Conservation (phyloP, 2,329 filamentous ascomycete genomes). For the Neoascochyta sp. region DNA sequence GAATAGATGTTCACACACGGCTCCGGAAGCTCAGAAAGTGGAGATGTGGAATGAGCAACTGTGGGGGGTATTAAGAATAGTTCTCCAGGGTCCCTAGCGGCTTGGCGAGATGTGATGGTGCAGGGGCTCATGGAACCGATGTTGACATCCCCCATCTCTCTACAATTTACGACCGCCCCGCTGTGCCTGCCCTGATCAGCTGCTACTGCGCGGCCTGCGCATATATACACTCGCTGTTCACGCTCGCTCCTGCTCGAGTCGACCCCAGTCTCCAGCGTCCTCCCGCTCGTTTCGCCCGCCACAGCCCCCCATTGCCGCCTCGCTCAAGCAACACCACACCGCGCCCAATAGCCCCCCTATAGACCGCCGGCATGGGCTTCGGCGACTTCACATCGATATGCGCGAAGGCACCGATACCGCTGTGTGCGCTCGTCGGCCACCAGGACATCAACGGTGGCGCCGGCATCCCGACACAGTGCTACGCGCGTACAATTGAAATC, state of each 20-base stretch:
- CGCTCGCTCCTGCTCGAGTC: conserved; percentile 10
- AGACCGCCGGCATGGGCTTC: conserved; percentile 63
- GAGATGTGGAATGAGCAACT: too few relatives aligned
- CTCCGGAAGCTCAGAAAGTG: too few relatives aligned
- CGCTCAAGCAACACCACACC: conserved; percentile 2
- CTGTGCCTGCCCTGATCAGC: too few relatives aligned
- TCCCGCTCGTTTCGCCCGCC: conserved; percentile 5
- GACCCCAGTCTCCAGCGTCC: conserved; percentile 2
- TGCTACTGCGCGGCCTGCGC: too few relatives aligned
- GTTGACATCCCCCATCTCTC: too few relatives aligned
- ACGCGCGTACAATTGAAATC: conserved; percentile 88
- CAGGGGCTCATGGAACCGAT: too few relatives aligned
- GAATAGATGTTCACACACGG: too few relatives aligned
- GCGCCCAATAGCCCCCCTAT: too few relatives aligned
- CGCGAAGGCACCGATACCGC: conserved; percentile 74
- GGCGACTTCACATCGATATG: conserved; percentile 89
- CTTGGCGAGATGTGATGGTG: too few relatives aligned
- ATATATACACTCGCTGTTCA: conserved; percentile 21
- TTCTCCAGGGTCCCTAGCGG: too few relatives aligned
- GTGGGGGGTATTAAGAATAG: too few relatives aligned
- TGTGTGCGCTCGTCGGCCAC: conserved; percentile 81
- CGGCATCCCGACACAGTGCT: conserved; percentile 86
- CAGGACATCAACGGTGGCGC: conserved; percentile 63
- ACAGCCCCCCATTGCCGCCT: conserved; percentile 11
- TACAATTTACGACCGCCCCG: too few relatives aligned